Evolutionary conservation across 495 filamentous ascomycete genomes (phyloP).

Genomic region (Xylaria sp.): DNA sequence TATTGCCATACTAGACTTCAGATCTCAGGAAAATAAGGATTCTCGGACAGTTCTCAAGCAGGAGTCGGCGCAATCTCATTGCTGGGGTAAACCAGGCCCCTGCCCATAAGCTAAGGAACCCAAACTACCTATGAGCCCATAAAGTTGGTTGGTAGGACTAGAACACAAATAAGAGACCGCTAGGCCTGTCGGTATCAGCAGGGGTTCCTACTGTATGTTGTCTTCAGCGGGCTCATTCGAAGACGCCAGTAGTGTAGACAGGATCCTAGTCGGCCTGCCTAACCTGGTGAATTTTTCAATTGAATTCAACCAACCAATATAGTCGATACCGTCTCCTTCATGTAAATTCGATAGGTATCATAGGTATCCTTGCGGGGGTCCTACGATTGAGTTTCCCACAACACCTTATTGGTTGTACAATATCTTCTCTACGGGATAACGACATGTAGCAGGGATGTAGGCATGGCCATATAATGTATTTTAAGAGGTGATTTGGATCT

Average conservation of each 20-base stretch:
- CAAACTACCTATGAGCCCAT: neutral
- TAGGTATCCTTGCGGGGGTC: neutral
- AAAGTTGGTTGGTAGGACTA: neutral
- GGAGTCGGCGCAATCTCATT: neutral
- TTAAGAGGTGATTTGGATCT: neutral
- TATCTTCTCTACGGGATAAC: neutral
- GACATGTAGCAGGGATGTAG: neutral
- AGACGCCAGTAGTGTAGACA: neutral
- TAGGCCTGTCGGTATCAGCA: neutral
- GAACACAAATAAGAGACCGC: neutral
- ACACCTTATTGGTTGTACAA: neutral
- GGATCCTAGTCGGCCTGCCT: neutral
- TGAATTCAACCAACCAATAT: neutral
- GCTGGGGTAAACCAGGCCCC: neutral
- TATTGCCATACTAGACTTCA: neutral
- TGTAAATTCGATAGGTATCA: constrained; percentile 1
- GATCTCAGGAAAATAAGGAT: neutral
- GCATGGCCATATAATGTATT: neutral
- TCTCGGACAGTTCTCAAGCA: neutral
- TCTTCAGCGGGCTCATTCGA: constrained; percentile 1
- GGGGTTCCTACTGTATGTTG: neutral
- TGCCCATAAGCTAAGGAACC: neutral
- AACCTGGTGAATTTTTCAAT: neutral
- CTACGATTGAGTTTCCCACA: neutral
- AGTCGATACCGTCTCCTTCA: neutral